Evolutionary conservation across 345 rosid genomes (phyloP).

Genomic region (Alliaria petiolata): DNA sequence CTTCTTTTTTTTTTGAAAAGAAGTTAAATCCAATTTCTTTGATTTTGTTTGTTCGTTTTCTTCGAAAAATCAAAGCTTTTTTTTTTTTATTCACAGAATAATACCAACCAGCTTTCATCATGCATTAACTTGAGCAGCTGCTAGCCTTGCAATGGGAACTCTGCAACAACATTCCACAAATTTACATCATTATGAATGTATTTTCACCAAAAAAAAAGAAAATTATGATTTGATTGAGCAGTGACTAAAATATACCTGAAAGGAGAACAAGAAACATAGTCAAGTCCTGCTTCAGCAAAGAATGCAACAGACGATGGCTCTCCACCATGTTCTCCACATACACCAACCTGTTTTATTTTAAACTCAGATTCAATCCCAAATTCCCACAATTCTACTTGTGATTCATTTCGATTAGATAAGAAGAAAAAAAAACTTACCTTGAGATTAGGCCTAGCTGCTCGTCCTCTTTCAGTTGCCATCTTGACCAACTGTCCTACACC

Average conservation of each 20-base stretch:
- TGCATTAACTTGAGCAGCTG: conserved; percentile 81
- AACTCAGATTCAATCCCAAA: neutral
- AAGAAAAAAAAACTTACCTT: conserved; percentile 43
- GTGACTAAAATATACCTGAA: conserved; percentile 48
- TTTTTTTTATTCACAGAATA: conserved; percentile 18
- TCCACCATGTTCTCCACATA: conserved; percentile 98
- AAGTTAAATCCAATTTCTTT: neutral
- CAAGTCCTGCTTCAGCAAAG: conserved; percentile 84
- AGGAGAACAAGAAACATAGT: conserved; percentile 96
- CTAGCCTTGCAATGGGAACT: conserved; percentile 93
- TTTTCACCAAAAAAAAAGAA: neutral
- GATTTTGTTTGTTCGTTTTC: neutral
- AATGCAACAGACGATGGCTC: conserved; percentile 93
- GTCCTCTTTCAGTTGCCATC: conserved; percentile 80
- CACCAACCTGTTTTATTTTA: conserved; percentile 53
- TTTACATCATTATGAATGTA: neutral
- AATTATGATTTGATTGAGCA: neutral
- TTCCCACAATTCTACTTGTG: neutral
- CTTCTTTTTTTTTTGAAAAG: neutral
- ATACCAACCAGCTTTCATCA: conserved; percentile 12
- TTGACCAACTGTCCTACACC: conserved; percentile 86
- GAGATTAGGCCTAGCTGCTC: conserved; percentile 71
- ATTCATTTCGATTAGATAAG: neutral
- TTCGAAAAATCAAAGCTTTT: neutral
- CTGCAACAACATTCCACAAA: conserved; percentile 24